Base-by-base conservation (phyloP, 805 yeast genomes). In the Ogataea zsoltii region DNA sequence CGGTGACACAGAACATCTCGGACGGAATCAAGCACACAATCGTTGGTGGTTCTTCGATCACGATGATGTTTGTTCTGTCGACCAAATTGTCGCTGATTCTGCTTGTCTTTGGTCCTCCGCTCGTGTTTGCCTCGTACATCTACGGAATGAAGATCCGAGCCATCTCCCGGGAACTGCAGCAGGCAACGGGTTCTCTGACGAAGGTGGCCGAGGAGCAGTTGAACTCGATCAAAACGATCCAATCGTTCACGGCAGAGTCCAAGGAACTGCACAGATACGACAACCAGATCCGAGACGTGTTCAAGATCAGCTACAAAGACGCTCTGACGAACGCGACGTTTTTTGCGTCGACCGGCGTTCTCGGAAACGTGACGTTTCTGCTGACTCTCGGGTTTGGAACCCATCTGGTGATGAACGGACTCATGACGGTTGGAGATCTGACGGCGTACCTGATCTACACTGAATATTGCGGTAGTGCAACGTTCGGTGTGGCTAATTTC, bases 381-480 rank as follows among this genome's bases (percentile, higher is more conserved):
- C 82, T 92, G 1, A 72, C 94, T 31, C 72, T 91, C 33, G 82
- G 85, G 13, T 74, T 86, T 18, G 98, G 98, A 6, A 85, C 96
- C 0, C 76, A 80, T 37, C 76, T 91, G 74, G 94, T 92, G 18
- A 74, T 82, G 48, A 64, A 67, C 38, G 96, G 96, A 0, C 70
- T 77, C 28, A 71, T 91, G 62, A 80, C 96, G 0, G 80, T 90
- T 34, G 98, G 98, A 44, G 97, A 91, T 60, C 74, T 91, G 42
- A 85, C 96, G 9, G 88, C 96, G 35, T 92, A 90, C 67, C 85
- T 91, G 84, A 86, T 92, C 86, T 91, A 91, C 67, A 95, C 97
- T 0, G 92, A 89, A 10, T 92, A 89, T 63, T 88, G 97, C 2
- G 98, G 97, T 1, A 75, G 88, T 34, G 90, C 97, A 0, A 86